Evolutionary conservation across 106 monocot genomes (phyloP).

Genomic region (Dendrobium officinale): DNA sequence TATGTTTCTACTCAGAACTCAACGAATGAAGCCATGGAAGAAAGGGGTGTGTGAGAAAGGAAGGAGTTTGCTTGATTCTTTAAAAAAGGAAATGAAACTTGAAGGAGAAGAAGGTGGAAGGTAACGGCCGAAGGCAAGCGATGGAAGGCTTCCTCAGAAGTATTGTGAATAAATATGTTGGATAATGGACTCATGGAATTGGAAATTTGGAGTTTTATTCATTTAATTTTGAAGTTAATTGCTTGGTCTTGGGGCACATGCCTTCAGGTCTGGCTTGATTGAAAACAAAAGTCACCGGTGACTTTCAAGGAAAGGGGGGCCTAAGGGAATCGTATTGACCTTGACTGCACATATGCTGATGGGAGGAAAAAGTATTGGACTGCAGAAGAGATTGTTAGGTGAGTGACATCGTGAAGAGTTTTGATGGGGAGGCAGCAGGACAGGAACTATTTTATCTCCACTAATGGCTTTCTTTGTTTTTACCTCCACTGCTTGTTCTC

Average conservation of each 20-base stretch:
- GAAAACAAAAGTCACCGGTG: neutral
- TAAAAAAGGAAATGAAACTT: neutral
- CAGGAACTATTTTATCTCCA: too few species aligned
- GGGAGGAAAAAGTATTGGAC: neutral
- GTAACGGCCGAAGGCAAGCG: neutral
- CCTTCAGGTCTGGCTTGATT: neutral
- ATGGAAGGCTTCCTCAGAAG: neutral
- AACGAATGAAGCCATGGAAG: neutral
- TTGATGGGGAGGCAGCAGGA: too few species aligned
- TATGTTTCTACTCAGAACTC: neutral
- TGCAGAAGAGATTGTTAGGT: neutral
- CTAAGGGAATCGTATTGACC: too few species aligned
- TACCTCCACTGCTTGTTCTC: too few species aligned
- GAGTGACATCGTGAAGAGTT: neutral
- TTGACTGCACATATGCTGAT: neutral
- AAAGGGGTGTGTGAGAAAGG: neutral
- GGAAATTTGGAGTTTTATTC: neutral
- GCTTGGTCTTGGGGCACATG: conserved; percentile 6
- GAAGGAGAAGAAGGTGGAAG: neutral
- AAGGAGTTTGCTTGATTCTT: neutral
- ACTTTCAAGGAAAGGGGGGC: too few species aligned
- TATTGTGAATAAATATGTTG: neutral
- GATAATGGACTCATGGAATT: neutral
- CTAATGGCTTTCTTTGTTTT: too few species aligned
- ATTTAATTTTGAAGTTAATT: neutral